A percentile compares a stretch with the other conserved stretches of the same genome.
Conservation (phyloP, 2,329 filamentous ascomycete species). For the Alternaria brassicae region DNA sequence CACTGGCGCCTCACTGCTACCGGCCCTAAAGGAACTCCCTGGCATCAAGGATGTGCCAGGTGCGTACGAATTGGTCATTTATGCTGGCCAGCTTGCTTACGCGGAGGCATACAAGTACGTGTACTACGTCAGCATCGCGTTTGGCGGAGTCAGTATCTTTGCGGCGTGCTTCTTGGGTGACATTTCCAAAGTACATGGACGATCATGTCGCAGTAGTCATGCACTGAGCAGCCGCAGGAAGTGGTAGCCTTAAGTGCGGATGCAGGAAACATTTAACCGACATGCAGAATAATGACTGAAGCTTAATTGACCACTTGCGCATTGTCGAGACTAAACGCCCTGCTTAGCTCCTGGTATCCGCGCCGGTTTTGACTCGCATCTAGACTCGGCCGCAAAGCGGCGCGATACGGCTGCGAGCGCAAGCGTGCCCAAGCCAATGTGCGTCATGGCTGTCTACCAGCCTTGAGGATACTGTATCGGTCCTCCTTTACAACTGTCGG, state of each 20-base stretch:
- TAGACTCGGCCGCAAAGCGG: background rate
- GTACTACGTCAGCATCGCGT: slow-evolving; percentile 68
- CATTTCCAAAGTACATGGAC: slow-evolving; percentile 53
- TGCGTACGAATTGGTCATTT: slow-evolving; percentile 52
- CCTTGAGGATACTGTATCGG: background rate
- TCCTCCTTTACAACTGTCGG: too few relatives aligned
- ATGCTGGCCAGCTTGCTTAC: slow-evolving; percentile 64
- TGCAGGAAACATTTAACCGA: background rate
- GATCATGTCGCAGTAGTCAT: slow-evolving; percentile 32
- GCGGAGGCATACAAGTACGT: slow-evolving; percentile 67
- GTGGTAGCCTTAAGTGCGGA: background rate
- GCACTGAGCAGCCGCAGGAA: slow-evolving; percentile 5
- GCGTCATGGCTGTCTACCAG: background rate
- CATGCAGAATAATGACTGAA: background rate
- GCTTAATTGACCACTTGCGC: background rate
- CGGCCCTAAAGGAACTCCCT: slow-evolving; percentile 54
- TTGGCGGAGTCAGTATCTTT: slow-evolving; percentile 64
- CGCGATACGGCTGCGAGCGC: background rate
- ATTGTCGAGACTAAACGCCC: background rate
- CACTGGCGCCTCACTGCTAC: slow-evolving; percentile 57
- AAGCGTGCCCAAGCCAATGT: background rate
- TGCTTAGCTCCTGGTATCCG: background rate
- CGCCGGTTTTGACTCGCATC: background rate
- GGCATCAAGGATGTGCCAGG: slow-evolving; percentile 57
- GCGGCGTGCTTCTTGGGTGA: slow-evolving; percentile 66